phyloP scores from a whole-genome alignment of 2,329 filamentous ascomycete genomes.

The Waltergamsia citrina region DNA sequence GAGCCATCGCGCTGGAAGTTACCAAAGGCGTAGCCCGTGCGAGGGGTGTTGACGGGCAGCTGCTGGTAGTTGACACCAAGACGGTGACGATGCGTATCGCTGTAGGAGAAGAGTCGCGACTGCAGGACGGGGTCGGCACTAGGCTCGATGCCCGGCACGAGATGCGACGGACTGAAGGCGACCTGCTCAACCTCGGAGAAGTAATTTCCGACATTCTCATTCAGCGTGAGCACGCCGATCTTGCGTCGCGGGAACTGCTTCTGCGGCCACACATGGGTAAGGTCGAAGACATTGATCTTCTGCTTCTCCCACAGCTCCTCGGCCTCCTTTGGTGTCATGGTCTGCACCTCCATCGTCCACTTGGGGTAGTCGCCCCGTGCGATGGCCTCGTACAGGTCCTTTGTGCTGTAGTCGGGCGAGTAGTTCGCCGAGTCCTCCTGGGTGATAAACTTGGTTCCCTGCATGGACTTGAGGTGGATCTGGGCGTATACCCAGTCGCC shows the following conservation, averaged over 20 bases:
- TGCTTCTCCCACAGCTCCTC: conserved; percentile 31
- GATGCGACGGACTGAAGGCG: conserved; percentile 53
- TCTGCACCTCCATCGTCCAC: conserved; percentile 45
- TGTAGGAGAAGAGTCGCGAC: conserved; percentile 50
- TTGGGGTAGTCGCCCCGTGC: conserved; percentile 39
- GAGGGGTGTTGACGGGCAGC: conserved; percentile 51
- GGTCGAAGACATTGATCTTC: conserved; percentile 52
- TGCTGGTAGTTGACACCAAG: conserved; percentile 56
- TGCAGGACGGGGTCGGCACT: conserved; percentile 55
- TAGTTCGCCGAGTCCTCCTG: conserved; percentile 35
- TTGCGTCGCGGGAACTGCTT: conserved; percentile 49
- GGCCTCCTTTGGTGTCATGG: conserved; percentile 38
- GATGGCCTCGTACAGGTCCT: conserved; percentile 45
- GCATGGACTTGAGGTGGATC: conserved; percentile 42
- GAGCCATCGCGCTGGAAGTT: conserved; percentile 60
- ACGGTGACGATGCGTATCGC: conserved; percentile 54
- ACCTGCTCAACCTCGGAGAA: conserved; percentile 62
- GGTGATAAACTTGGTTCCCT: conserved; percentile 40
- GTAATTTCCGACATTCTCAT: conserved; percentile 57
- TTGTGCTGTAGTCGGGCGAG: conserved; percentile 36
- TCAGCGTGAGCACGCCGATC: conserved; percentile 54
- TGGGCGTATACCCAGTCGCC: conserved; percentile 44
- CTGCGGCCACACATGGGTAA: conserved; percentile 63
- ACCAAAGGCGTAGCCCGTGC: conserved; percentile 35
- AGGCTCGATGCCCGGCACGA: conserved; percentile 54